These are phyloP conservation scores for Boehmeria nivea DNA, from an alignment of 306 rosid genomes.

Conservation along the genomic window DNA sequence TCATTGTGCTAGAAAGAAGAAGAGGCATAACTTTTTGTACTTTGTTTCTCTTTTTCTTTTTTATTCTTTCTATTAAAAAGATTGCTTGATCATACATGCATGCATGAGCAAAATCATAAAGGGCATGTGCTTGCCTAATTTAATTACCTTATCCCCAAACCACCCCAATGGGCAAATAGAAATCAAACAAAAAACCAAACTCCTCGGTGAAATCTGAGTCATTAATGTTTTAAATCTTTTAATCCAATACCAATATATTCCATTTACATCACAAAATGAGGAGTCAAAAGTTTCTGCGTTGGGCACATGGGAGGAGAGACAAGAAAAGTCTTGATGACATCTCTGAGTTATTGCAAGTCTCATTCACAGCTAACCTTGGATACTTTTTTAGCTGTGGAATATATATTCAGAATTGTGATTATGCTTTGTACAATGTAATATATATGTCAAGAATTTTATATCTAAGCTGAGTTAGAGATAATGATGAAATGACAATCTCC, in stretches of 20 bases:
- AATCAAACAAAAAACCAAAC: background rate
- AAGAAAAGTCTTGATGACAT: conserved; percentile 2
- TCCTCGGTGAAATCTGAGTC: background rate
- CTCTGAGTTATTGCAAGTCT: background rate
- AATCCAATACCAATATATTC: background rate
- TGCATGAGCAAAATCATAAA: too few species aligned
- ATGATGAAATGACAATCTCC: background rate
- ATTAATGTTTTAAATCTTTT: too few species aligned
- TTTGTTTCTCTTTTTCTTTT: too few species aligned
- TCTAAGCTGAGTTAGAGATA: background rate
- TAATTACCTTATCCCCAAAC: background rate
- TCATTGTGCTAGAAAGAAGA: too few species aligned
- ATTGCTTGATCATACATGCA: too few species aligned
- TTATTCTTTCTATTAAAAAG: too few species aligned
- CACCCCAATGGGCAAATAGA: background rate
- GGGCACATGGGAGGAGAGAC: background rate
- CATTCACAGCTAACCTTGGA: background rate
- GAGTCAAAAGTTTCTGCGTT: background rate
- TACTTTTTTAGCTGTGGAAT: background rate
- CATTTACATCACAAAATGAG: background rate
- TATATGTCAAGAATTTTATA: background rate
- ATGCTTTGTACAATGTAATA: background rate
- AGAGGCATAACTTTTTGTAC: too few species aligned
- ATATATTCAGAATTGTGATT: background rate
- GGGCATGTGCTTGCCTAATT: too few species aligned